A percentile compares a stretch with the other conserved stretches of the same genome.
Evolutionary conservation across 192 early-diverging fungal genomes (phyloP).

Genomic region (Powellomyces hirtus): DNA sequence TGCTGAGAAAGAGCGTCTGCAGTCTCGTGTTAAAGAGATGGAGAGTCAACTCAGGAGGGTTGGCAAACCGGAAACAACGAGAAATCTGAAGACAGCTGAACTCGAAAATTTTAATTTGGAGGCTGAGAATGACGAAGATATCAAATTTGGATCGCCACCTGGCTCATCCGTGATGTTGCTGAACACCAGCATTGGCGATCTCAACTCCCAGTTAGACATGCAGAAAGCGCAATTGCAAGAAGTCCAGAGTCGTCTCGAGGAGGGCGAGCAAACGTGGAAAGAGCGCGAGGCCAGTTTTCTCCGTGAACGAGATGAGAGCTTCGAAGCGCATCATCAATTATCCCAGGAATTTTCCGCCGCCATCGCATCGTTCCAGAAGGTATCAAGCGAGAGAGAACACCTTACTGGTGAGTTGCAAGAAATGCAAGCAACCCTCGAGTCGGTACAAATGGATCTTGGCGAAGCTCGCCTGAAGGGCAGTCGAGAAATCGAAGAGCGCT

Average conservation of each 20-base stretch:
- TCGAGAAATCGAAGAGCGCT: neutral
- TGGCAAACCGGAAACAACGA: no score
- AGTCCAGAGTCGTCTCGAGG: neutral
- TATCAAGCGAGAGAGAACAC: neutral
- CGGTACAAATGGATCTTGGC: neutral
- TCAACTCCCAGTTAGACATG: neutral
- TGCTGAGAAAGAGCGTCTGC: neutral
- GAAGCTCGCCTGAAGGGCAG: neutral
- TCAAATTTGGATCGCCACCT: no score
- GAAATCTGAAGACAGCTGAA: no score
- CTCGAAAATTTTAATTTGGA: no score
- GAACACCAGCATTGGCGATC: neutral
- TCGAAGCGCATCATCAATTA: neutral
- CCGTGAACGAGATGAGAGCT: neutral
- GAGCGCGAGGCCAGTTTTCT: neutral
- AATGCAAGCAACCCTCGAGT: neutral
- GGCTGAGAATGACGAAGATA: no score
- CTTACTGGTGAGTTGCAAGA: neutral
- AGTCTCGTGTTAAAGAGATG: neutral
- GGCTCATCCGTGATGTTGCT: no score
- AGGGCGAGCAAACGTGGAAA: neutral
- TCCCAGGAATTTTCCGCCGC: neutral
- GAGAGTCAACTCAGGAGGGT: no score
- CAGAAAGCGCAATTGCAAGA: neutral
- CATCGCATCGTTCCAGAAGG: neutral